phyloP scores from a whole-genome alignment of 495 filamentous ascomycete species.

The Stereocaulon alpinum region DNA sequence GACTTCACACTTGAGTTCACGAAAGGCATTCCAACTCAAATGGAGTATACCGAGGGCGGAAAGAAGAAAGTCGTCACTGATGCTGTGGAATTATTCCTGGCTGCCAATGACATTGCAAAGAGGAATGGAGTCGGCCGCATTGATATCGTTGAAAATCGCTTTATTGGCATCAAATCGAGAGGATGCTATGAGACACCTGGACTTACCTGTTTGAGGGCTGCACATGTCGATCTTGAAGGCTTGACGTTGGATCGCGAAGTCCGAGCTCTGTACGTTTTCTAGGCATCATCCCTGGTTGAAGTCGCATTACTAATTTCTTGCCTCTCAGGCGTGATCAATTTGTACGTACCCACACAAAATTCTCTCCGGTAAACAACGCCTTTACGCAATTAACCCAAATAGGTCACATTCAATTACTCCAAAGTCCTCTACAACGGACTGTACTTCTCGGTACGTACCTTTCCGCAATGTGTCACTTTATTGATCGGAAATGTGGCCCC shows the following conservation, averaged over 20 bases:
- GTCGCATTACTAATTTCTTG: background rate
- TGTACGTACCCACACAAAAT: too few species aligned
- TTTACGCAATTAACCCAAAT: slow-evolving; percentile 11
- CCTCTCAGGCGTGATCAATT: too few species aligned
- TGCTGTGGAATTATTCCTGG: slow-evolving; percentile 67
- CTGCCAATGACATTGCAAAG: slow-evolving; percentile 67
- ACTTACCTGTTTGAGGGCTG: slow-evolving; percentile 44
- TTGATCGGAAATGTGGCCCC: background rate
- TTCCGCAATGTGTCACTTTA: background rate
- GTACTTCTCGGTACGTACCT: slow-evolving; percentile 29
- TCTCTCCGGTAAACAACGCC: background rate
- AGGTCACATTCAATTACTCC: slow-evolving; percentile 60
- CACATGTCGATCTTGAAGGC: slow-evolving; percentile 61
- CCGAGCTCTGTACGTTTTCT: slow-evolving; percentile 54
- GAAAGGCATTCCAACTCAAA: slow-evolving; percentile 56
- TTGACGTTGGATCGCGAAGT: slow-evolving; percentile 78
- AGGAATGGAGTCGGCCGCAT: slow-evolving; percentile 74
- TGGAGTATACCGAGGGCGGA: slow-evolving; percentile 48
- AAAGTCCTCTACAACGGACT: slow-evolving; percentile 72
- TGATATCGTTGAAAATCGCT: slow-evolving; percentile 85
- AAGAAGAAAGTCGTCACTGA: slow-evolving; percentile 54
- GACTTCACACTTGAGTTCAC: slow-evolving; percentile 47
- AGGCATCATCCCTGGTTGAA: slow-evolving; percentile 25
- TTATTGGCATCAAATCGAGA: slow-evolving; percentile 46
- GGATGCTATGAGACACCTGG: slow-evolving; percentile 34